Percentiles rank a stretch among this genome's conserved stretches.
Evolutionary conservation across 768 basidiomycete species (phyloP).

Genomic region (Lactifluus pinguis): DNA sequence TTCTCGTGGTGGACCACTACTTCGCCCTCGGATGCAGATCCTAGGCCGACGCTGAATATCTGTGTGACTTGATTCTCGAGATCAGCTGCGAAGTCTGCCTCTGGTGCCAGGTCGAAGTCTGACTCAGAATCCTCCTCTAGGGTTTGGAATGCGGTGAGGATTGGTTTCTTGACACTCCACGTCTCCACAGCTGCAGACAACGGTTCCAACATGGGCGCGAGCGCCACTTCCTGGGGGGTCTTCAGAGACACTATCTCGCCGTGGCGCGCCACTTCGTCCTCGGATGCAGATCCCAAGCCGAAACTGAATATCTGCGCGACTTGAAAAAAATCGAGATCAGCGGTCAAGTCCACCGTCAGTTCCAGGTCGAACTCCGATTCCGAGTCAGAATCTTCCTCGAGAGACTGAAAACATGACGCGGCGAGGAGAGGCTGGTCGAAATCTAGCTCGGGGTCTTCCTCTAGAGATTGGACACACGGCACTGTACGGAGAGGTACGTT

Average conservation of each 20-base stretch:
- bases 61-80: not conserved
- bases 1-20: not conserved
- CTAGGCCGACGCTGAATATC: not conserved
- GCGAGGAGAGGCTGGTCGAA: not conserved
- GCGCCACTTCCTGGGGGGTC: not conserved
- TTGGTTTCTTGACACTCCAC: not conserved
- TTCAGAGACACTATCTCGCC: not conserved
- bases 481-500: not conserved
- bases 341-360: not conserved
- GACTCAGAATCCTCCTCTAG: not conserved
- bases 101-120: not conserved
- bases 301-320: not conserved
- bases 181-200: not conserved
- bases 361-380: not conserved
- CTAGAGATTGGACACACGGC: constrained; percentile 1
- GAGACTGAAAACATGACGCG: not conserved
- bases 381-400: not conserved
- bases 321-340: not conserved
- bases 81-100: not conserved
- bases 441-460: not conserved
- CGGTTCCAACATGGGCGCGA: not conserved
- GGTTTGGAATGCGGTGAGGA: constrained; percentile 1
- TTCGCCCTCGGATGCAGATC: not conserved
- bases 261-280: not conserved
- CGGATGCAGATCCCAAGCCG: not conserved